Evolutionary conservation across 108 stramenopile species (phyloP).

Genomic region (Chaetoceros muelleri): DNA sequence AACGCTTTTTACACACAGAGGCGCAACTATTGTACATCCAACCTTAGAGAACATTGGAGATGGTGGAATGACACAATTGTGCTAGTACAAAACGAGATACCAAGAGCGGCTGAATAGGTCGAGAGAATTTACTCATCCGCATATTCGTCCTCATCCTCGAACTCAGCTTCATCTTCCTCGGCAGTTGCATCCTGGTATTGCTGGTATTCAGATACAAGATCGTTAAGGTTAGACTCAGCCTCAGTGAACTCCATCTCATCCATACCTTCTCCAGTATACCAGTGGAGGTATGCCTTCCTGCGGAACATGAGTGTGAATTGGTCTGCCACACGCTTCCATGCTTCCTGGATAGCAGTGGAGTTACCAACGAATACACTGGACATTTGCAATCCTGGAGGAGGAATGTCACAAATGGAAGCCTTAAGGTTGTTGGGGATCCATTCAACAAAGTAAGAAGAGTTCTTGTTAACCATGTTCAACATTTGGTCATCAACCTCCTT

Average conservation of each 20-base stretch:
- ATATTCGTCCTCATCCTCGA: slow-evolving; percentile 3
- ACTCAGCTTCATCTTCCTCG: slow-evolving; percentile 52
- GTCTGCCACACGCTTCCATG: slow-evolving; percentile 85
- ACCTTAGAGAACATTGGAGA: too few relatives aligned
- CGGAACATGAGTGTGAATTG: slow-evolving; percentile 92
- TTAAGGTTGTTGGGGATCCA: slow-evolving; percentile 99
- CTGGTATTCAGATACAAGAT: slow-evolving; percentile 92
- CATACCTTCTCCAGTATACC: slow-evolving; percentile 93
- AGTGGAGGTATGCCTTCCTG: slow-evolving; percentile 90
- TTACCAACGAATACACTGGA: slow-evolving; percentile 91
- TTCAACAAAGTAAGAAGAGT: slow-evolving; percentile 97
- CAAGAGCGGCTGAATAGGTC: too few relatives aligned
- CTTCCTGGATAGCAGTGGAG: slow-evolving; percentile 91
- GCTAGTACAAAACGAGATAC: too few relatives aligned
- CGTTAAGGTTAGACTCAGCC: slow-evolving; percentile 93
- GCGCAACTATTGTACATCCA: too few relatives aligned
- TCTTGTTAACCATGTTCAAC: slow-evolving; percentile 97
- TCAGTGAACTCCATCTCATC: slow-evolving; percentile 95
- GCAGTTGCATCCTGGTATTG: slow-evolving; percentile 89
- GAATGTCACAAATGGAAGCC: slow-evolving; percentile 97
- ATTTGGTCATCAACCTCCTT: slow-evolving; percentile 97
- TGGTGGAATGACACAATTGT: too few relatives aligned
- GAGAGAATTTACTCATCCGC: neutral
- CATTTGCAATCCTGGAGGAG: slow-evolving; percentile 92
- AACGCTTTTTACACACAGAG: too few relatives aligned